Evolutionary conservation across 257 asterid species (phyloP), one percentile per base, ranked within the genome.

Genomic region (Verbascum thapsus): DNA sequence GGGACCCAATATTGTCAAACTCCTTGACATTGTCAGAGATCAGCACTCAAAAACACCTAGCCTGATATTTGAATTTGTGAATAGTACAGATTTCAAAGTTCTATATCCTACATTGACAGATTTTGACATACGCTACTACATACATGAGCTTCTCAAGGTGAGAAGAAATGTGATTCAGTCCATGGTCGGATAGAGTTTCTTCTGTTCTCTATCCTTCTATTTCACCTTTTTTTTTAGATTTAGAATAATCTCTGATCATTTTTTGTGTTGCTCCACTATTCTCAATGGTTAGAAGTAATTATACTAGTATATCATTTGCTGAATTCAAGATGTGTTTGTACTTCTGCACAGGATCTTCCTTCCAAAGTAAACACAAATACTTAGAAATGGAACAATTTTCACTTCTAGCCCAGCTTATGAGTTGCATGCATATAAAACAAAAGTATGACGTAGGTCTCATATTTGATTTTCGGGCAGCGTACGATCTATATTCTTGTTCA

Each of bases 1-100:
- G 45, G 95, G 95, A 47, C 82, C 88, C 30, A 86, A 86, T 60
- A 57, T 86, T 72, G 87, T 86, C 76, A 86, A 81, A 78, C 91
- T 86, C 58, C 79, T 81, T 2, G 95, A 86, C 65, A 78, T 86
- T 8, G 95, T 86, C 71, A 77, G 91, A 62, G 95, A 86, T 66
- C 90, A 81, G 77, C 90, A 86, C 70, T 86, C 95, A 12, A 86
- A 86, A 77, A 86, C 95, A 35, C 95, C 95, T 40, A 86, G 95
- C 86, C 72, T 86, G 81, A 79, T 86, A 74, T 86, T 86, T 72
- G 95, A 86, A 74, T 81, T 67, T 67, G 95, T 86, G 78, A 86
- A 86, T 64, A 86, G 88, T 68, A 83, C 95, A 71, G 95, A 86
- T 73, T 86, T 86, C 84, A 86, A 86, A 80, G 81, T 83, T 42